Conservation (phyloP, 140 eudicot species). For the Eryngium alpinum region DNA sequence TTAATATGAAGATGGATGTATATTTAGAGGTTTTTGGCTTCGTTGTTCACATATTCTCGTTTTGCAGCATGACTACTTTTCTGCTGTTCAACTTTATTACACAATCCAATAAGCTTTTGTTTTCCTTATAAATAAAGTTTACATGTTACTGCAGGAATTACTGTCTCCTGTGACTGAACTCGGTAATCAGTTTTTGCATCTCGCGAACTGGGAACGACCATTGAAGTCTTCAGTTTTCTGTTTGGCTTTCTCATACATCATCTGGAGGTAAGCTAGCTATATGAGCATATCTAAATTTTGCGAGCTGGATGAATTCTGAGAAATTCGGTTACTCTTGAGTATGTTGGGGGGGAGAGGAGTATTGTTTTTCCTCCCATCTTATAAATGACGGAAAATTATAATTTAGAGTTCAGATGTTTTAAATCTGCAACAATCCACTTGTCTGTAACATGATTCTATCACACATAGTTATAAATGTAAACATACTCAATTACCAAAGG, state of each 20-base stretch:
- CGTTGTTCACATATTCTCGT: background rate
- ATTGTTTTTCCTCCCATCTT: background rate
- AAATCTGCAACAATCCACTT: background rate
- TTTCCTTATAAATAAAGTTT: background rate
- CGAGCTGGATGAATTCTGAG: background rate
- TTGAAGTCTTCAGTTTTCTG: slow-evolving; percentile 63
- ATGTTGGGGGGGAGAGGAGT: background rate
- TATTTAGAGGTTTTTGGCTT: background rate
- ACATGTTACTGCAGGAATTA: slow-evolving; percentile 58
- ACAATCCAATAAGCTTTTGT: too few relatives aligned
- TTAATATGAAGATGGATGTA: background rate
- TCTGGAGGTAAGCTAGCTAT: slow-evolving; percentile 49
- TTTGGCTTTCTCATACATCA: slow-evolving; percentile 42
- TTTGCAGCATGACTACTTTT: slow-evolving; percentile 6
- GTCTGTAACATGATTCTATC: background rate
- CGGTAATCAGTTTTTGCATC: slow-evolving; percentile 34
- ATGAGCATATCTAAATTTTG: slow-evolving; percentile 7
- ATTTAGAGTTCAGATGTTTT: background rate
- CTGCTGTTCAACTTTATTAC: background rate
- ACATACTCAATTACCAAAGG: background rate
- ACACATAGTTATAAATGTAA: background rate
- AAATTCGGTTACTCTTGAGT: background rate
- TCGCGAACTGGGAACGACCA: slow-evolving; percentile 71
- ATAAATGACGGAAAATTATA: background rate
- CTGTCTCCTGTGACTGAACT: slow-evolving; percentile 46